Evolutionary conservation across 495 filamentous ascomycete species (phyloP), one percentile per base, ranked within the genome.

Genomic region (Aspergillus funiculosus): DNA sequence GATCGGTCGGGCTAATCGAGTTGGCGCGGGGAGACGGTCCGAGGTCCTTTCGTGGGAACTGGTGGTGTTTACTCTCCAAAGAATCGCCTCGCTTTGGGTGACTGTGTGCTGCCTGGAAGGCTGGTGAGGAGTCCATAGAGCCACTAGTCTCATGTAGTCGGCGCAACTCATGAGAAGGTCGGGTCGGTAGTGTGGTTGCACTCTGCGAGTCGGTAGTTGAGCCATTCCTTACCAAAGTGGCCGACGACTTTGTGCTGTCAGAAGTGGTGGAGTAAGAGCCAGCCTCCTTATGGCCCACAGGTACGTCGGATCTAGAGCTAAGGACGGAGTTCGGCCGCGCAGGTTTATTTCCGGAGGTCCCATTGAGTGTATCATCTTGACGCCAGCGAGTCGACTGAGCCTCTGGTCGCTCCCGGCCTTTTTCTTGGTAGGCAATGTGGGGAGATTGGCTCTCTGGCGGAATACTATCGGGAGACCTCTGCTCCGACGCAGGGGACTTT

Each of bases 391-490:
- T 46, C 2, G 65, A 52, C 21, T 73, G 72, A 3, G 58, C 48
- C 3, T 71, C 66, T 4, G 62, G 65, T 5, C 63, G 54, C 54
- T 87, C 79, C 35, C 87, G 77, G 0, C 81, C 81, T 58, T 89
- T 90, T 56, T 94, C 87, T 61, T 94, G 89, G 60, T 86, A 94
- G 27, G 87, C 86, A 58, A 95, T 94, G 63, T 97, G 89, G 25
- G 89, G 87, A 6, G 86, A 87, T 7, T 78, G 70, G 13, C 47
- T 40, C 39, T 72, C 56, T 19, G 62, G 51, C 28, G 40, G 30
- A 37, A 28, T 22, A 29, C 37, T 53, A 48, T 59, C 61, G n/a
- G 43, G 36, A 42, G 58, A 51, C 43, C 55, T 57, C 15, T 58
- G 54, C 2, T 71, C 61, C 34, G 71, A 67, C 4, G 71, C 35